Evolutionary conservation across 257 asterid genomes (phyloP), one percentile per base, ranked within the genome.

Genomic region (Osmanthus fragrans): DNA sequence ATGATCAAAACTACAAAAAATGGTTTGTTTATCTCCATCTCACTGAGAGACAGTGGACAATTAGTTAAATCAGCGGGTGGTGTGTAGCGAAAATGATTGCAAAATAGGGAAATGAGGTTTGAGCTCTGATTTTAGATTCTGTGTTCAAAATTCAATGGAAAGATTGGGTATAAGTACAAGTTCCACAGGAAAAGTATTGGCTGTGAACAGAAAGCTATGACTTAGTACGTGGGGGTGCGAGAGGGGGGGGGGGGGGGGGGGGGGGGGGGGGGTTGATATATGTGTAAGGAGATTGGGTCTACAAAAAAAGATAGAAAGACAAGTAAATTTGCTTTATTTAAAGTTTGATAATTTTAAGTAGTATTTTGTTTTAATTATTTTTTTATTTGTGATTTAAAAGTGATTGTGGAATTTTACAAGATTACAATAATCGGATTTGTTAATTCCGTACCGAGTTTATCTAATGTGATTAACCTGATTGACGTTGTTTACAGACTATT

Each of bases 21-120:
- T 2, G 85, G 73, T 72, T 84, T 89, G 71, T 81, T 85, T 76
- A n/a, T 89, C 49, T 45, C 92, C 94, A 78, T 85, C 11, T 4
- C 3, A 19, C 21, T 60, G 9, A 19, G 54, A 11, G 5, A 45
- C 54, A 15, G 0, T 45, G 4, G 54, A 4, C 6, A 45, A 45
- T 45, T 45, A 45, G 19, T 45, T 45, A 45, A 45, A 45, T 5
- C 3, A 42, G 4, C 51, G 51, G 16, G 51, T 42, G 16, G 18
- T 42, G 5, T 42, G 0, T 18, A 0, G n/a, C n/a, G 18, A 37
- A 2, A 42, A 11, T 42, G 51, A 45, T 12, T 45, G 54, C 54
- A 45, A 4, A 45, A 13, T 12, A 45, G 54, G 19, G 18, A 45
- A 12, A 45, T 13, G n/a, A 16, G 0, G 16, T 60, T 60, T 7